phyloP scores from a whole-genome alignment of 1,284 basidiomycete species.

The Chalciporus sp. region DNA sequence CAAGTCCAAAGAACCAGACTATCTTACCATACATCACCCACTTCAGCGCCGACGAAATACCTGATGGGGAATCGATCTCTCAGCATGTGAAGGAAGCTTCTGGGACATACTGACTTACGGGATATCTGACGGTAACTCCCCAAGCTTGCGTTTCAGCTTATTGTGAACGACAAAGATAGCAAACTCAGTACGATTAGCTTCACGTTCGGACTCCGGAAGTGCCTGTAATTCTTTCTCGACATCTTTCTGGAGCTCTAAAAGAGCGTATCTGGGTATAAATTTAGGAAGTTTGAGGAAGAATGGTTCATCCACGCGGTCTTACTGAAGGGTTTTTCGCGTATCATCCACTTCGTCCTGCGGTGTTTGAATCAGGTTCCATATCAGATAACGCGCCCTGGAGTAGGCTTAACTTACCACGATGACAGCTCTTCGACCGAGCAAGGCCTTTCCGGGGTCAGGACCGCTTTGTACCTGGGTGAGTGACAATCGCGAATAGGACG shows the following conservation, averaged over 20 bases:
- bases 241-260: conserved; percentile 85
- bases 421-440: conserved; percentile 79
- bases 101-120: conserved; percentile 48
- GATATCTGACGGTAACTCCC: conserved; percentile 63
- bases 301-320: conserved; percentile 29
- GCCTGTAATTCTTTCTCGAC: conserved; percentile 72
- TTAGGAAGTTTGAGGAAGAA: conserved; percentile 7
- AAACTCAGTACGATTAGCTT: conserved; percentile 77
- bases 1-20: conserved; percentile 3
- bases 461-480: conserved; percentile 43
- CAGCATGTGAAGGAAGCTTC: conserved; percentile 9
- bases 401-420: conserved; percentile 68
- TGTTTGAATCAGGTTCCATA: conserved; percentile 2
- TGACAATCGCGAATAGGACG: conserved; percentile 22
- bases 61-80: conserved; percentile 39
- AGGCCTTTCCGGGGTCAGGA: conserved; percentile 63
- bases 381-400: conserved; percentile 16
- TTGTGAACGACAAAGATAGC: conserved; percentile 95
- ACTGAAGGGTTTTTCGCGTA: conserved; percentile 88
- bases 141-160: conserved; percentile 86
- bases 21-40: conserved; percentile 63
- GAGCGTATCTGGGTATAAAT: conserved; percentile 67
- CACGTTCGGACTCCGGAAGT: conserved; percentile 71
- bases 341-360: conserved; percentile 91
- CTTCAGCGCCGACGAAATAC: conserved; percentile 70